These are phyloP conservation scores for Lipomyces starkeyi DNA, from an alignment of 805 yeast species.

Conservation along the genomic window DNA sequence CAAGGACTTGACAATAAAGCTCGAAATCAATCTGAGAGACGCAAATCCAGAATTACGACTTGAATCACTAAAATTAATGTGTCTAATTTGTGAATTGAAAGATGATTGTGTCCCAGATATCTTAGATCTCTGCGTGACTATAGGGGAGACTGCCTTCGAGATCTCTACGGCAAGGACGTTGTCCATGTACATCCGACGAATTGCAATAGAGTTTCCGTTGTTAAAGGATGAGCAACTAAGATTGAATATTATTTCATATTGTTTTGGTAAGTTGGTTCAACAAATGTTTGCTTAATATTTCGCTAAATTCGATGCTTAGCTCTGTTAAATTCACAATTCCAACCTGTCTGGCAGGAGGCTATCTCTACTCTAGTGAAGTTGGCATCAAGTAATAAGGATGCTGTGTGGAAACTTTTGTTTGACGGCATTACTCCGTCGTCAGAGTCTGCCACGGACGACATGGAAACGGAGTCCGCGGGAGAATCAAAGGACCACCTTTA, in stretches of 20 bases:
- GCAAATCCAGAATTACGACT: slow-evolving; percentile 20
- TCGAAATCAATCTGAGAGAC: slow-evolving; percentile 9
- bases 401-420: slow-evolving; percentile 25
- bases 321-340: slow-evolving; percentile 71
- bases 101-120: slow-evolving; percentile 49
- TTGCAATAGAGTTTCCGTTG: slow-evolving; percentile 35
- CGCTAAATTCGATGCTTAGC: slow-evolving; percentile 58
- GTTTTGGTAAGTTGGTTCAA: slow-evolving; percentile 23
- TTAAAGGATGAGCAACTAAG: slow-evolving; percentile 16
- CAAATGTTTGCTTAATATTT: background rate
- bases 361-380: slow-evolving; percentile 62
- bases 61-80: slow-evolving; percentile 45
- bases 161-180: slow-evolving; percentile 76
- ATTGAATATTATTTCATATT: slow-evolving; percentile 14
- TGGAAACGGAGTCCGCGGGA: background rate
- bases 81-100: slow-evolving; percentile 42
- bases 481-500: background rate
- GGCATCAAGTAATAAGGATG: slow-evolving; percentile 42
- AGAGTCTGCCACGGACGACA: background rate
- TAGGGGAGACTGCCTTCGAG: slow-evolving; percentile 78
- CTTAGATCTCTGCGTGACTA: slow-evolving; percentile 58
- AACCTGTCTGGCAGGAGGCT: slow-evolving; percentile 85
- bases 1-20: background rate
- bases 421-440: slow-evolving; percentile 13
- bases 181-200: slow-evolving; percentile 64